Evolutionary conservation across 805 yeast genomes (phyloP), one percentile per base, ranked within the genome.

Genomic region (Starmerella asiatica): DNA sequence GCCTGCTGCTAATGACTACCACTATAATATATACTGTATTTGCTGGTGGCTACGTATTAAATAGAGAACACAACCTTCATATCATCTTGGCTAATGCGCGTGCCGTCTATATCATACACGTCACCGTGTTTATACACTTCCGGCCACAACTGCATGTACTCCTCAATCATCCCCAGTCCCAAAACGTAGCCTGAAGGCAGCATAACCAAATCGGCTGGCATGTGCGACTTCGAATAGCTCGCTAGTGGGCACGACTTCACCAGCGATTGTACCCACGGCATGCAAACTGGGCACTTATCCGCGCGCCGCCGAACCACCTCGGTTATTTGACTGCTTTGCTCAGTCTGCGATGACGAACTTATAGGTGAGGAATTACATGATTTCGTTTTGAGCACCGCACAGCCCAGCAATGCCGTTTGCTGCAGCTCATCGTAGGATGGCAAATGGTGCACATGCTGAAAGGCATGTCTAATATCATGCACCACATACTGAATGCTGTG

Each of bases 341-440:
- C 32, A 12, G 8, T 6, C 12, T 30, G 26, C 26, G 26, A 23
- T 24, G 6, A 29, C 31, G 7, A 6, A 14, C 7, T 29, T n/a
- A 8, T 7, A 7, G 7, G 31, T 14, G 6, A 17, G 31, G n/a
- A 8, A 6, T 29, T 29, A 29, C 31, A 30, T 5, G 20, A 6
- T 16, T 30, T 30, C 18, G 47, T 43, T 27, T 43, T 43, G 7
- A 37, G 23, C 9, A 33, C 39, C 4, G 47, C 31, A 7, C 37
- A 21, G 14, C 47, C 44, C 17, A 40, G 16, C 9, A 38, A 37
- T 5, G 36, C 40, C n/a, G 16, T 18, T 21, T 31, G 20, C n/a
- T 36, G 31, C 17, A 43, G 37, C 26, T 30, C 15, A 19, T 29
- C 23, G 9, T 24, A 30, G 16, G n/a, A 16, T n/a, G 43, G 40